These are phyloP conservation scores for Ganoderma sinense DNA, from an alignment of 1,284 basidiomycete species.

Conservation along the genomic window DNA sequence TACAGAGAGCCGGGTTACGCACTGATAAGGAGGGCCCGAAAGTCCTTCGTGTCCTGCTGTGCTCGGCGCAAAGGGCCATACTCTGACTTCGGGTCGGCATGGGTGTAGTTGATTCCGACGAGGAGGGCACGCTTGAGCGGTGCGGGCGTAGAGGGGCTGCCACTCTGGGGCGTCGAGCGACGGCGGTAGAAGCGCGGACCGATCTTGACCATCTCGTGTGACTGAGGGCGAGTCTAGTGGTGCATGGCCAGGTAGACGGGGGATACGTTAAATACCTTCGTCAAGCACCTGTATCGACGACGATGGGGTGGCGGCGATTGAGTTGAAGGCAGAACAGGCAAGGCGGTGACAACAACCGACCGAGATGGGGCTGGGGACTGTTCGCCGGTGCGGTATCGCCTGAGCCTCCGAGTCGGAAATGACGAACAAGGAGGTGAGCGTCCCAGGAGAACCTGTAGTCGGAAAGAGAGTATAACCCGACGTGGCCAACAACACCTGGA, in stretches of 20 bases:
- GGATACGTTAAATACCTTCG: background rate
- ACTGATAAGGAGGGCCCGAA: constrained; percentile 18
- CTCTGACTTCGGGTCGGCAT: background rate
- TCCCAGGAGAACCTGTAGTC: background rate
- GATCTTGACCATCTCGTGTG: constrained; percentile 16
- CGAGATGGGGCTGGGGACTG: background rate
- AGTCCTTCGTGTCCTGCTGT: constrained; percentile 17
- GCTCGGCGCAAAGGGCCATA: constrained; percentile 7
- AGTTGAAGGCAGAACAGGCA: background rate
- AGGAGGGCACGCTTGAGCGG: constrained; percentile 19
- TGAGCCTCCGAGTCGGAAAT: background rate
- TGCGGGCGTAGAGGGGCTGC: background rate
- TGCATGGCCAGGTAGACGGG: background rate
- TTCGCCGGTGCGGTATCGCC: background rate
- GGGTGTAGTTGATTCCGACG: constrained; percentile 20
- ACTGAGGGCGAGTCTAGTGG: background rate
- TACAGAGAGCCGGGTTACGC: background rate
- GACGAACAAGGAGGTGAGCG: background rate
- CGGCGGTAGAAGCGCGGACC: constrained; percentile 6
- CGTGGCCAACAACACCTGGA: background rate
- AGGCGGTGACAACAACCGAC: background rate
- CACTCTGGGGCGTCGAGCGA: constrained; percentile 7
- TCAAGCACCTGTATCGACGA: background rate
- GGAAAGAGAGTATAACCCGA: background rate
- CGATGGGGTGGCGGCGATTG: background rate